Conservation (phyloP, 495 filamentous ascomycete species). For the Neurospora cerealis region DNA sequence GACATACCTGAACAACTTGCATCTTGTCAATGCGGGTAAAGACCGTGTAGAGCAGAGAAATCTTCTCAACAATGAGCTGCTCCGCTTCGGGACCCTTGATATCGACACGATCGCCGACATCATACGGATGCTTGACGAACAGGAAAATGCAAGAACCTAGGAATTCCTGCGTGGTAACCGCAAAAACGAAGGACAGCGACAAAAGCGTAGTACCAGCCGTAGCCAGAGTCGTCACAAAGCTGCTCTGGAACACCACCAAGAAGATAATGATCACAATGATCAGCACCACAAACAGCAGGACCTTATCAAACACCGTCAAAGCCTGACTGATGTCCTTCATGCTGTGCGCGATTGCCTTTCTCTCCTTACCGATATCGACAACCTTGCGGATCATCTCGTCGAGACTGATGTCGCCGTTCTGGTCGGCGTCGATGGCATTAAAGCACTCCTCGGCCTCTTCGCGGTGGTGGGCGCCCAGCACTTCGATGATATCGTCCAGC, state of each 20-base stretch:
- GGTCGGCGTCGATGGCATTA: constrained; percentile 65
- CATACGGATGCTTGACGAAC: constrained; percentile 88
- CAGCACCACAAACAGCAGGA: constrained; percentile 68
- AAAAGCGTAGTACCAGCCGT: constrained; percentile 93
- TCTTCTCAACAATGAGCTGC: constrained; percentile 79
- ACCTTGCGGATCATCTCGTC: constrained; percentile 93
- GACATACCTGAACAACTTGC: constrained; percentile 59
- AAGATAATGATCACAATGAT: constrained; percentile 81
- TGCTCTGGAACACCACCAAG: constrained; percentile 75
- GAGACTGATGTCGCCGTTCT: constrained; percentile 85
- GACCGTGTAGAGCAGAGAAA: constrained; percentile 87
- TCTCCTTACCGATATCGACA: constrained; percentile 68
- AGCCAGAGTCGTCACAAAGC: constrained; percentile 76
- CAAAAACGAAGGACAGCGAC: constrained; percentile 89
- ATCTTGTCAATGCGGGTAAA: constrained; percentile 75
- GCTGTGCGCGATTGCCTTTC: constrained; percentile 76
- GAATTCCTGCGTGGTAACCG: constrained; percentile 83
- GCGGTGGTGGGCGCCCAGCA: constrained; percentile 63
- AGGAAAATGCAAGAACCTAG: constrained; percentile 95
- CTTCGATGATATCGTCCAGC: constrained; percentile 74
- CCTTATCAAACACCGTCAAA: constrained; percentile 77
- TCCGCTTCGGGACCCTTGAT: constrained; percentile 52
- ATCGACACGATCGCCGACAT: constrained; percentile 91
- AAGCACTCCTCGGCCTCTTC: constrained; percentile 79
- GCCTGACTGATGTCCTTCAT: constrained; percentile 98